These are phyloP conservation scores for Hypoxylon sp. DNA, from an alignment of 2,329 filamentous ascomycete species.

Conservation along the genomic window DNA sequence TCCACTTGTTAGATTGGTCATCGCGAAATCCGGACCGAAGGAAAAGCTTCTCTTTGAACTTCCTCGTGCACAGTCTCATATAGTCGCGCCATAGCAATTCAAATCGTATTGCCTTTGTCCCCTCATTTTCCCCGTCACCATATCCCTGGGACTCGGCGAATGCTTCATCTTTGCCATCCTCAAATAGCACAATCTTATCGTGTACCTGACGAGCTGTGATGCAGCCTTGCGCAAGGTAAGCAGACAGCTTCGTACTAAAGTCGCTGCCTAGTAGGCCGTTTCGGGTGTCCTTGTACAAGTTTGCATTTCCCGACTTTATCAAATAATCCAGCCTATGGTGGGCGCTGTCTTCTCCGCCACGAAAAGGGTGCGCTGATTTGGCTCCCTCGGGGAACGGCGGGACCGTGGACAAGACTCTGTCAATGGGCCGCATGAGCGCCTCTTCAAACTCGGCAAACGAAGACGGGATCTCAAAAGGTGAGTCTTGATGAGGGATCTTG, in stretches of 20 bases:
- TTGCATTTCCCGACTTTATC: constrained; percentile 67
- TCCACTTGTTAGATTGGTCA: constrained; percentile 58
- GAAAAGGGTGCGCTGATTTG: constrained; percentile 70
- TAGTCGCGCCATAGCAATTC: constrained; percentile 84
- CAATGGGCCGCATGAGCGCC: constrained; percentile 66
- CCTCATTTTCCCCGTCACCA: constrained; percentile 75
- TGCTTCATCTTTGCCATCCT: constrained; percentile 64
- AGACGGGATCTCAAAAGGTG: constrained; percentile 70
- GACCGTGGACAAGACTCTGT: constrained; percentile 58
- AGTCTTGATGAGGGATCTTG: constrained; percentile 64
- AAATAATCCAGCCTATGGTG: constrained; percentile 67
- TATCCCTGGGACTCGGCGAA: constrained; percentile 62
- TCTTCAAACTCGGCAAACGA: constrained; percentile 61
- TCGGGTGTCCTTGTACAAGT: constrained; percentile 72
- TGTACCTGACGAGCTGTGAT: constrained; percentile 79
- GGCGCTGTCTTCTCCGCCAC: constrained; percentile 71
- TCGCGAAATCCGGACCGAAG: constrained; percentile 68
- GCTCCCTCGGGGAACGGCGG: constrained; percentile 62
- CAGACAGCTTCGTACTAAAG: constrained; percentile 80
- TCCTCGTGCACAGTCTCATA: constrained; percentile 77
- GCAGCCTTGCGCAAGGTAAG: constrained; percentile 75
- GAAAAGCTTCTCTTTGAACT: constrained; percentile 74
- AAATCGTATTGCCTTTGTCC: constrained; percentile 73
- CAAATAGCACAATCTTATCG: constrained; percentile 70
- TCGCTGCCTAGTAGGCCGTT: constrained; percentile 76